Percentiles rank a stretch among this genome's conserved stretches.
Evolutionary conservation across 2,329 filamentous ascomycete genomes (phyloP).

Genomic region (Trichocomaceae sp.): DNA sequence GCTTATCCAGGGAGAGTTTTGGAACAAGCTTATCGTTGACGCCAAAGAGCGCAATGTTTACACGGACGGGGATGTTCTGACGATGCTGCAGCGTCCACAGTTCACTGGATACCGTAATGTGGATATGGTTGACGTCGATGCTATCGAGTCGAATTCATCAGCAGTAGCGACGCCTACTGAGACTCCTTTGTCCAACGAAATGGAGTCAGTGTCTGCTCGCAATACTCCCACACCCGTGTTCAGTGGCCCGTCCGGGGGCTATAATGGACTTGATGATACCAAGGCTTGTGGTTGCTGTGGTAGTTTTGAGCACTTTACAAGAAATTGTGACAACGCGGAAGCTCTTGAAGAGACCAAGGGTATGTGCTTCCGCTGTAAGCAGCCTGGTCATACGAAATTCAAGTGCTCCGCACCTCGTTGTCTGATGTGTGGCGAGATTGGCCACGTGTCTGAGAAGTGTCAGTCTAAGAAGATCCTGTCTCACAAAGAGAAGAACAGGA

Average conservation of each 20-base stretch:
- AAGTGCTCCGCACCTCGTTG: constrained; percentile 39
- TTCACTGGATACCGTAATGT: constrained; percentile 39
- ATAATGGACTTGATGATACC: constrained; percentile 37
- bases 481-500: constrained; percentile 29
- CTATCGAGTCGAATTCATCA: constrained; percentile 13
- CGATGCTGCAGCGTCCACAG: constrained; percentile 50
- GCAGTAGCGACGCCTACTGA: constrained; percentile 24
- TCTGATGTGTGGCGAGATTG: constrained; percentile 38
- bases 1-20: constrained; percentile 80
- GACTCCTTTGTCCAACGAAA: constrained; percentile 24
- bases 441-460: constrained; percentile 34
- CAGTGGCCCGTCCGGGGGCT: constrained; percentile 39
- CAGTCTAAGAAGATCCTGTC: constrained; percentile 27
- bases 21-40: constrained; percentile 79
- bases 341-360: constrained; percentile 34
- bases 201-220: constrained; percentile 20
- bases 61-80: constrained; percentile 59
- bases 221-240: constrained; percentile 22
- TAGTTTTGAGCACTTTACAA: constrained; percentile 39
- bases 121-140: constrained; percentile 36
- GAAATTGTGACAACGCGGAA: constrained; percentile 41
- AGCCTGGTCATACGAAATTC: constrained; percentile 31
- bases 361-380: constrained; percentile 38
- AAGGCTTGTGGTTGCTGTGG: constrained; percentile 41
- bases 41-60: constrained; percentile 68